These are phyloP conservation scores for Casaregolazyma suthepensis DNA, from an alignment of 1,139 yeast genomes.

Conservation along the genomic window DNA sequence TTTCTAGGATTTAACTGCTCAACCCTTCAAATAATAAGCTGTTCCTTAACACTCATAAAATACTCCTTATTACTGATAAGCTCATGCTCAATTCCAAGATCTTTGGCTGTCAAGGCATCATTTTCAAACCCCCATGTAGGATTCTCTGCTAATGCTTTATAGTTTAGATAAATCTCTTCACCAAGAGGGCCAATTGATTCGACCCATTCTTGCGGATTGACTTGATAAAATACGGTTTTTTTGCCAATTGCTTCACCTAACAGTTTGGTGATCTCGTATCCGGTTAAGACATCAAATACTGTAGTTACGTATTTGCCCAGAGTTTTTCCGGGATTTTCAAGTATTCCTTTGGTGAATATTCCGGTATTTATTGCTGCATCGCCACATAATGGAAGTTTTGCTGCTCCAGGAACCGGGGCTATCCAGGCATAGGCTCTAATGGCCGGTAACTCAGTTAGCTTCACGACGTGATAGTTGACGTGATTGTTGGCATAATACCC, in stretches of 20 bases:
- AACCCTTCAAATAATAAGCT: not conserved
- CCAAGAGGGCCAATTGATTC: not conserved
- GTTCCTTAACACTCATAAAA: not conserved
- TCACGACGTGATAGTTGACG: not conserved
- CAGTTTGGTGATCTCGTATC: not conserved
- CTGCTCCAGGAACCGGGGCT: not conserved
- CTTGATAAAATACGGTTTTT: not conserved
- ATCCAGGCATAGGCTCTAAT: not conserved
- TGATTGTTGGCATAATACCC: not conserved
- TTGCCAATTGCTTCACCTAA: not conserved
- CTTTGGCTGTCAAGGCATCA: not conserved
- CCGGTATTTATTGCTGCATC: not conserved
- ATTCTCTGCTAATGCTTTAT: not conserved
- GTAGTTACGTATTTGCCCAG: not conserved
- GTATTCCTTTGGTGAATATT: not conserved
- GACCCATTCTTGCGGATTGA: not conserved
- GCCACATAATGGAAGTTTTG: not conserved
- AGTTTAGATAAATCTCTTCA: not conserved
- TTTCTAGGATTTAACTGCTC: not conserved
- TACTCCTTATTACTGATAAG: not conserved
- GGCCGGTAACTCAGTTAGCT: not conserved
- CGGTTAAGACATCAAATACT: not conserved
- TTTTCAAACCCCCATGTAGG: not conserved
- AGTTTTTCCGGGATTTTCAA: not conserved
- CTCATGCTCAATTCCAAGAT: not conserved